Percentiles rank a stretch among this genome's conserved stretches.
Evolutionary conservation across 148 eudicot species (phyloP).

Genomic region (Oxyria digyna): DNA sequence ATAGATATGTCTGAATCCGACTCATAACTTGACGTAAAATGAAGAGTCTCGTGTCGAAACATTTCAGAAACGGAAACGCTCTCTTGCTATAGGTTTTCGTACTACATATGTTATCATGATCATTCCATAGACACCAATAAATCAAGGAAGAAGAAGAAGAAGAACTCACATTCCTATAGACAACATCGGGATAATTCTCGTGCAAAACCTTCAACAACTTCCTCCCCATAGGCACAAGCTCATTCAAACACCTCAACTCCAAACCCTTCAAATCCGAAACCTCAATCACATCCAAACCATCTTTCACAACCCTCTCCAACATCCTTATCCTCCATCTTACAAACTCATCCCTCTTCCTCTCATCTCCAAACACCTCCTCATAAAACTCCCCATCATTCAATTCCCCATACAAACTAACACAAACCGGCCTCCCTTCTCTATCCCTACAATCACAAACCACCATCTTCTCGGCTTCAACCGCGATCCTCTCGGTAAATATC

Average conservation of each 20-base stretch:
- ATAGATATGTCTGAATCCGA: no score
- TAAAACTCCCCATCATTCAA: constrained; percentile 30
- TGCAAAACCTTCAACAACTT: constrained; percentile 35
- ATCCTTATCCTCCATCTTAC: constrained; percentile 62
- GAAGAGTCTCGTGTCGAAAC: no score
- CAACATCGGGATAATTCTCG: constrained; percentile 64
- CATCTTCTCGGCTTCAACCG: constrained; percentile 22
- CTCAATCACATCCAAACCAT: constrained; percentile 37
- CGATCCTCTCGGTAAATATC: constrained; percentile 20
- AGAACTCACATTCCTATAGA: constrained; percentile 34
- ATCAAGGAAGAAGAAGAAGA: background rate
- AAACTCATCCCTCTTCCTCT: constrained; percentile 27
- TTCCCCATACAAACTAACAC: constrained; percentile 34
- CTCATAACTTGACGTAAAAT: no score
- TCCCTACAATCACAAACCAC: constrained; percentile 32
- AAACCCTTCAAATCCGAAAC: constrained; percentile 64
- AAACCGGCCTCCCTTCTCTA: constrained; percentile 53
- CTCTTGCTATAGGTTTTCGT: no score
- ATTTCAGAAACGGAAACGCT: no score
- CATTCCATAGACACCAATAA: no score
- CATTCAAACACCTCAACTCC: constrained; percentile 18
- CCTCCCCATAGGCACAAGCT: constrained; percentile 34
- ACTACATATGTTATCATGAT: no score
- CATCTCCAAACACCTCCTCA: constrained; percentile 23
- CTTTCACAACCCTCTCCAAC: constrained; percentile 51